These are phyloP conservation scores for Thielaviopsis euricoi DNA, from an alignment of 2,329 filamentous ascomycete genomes.

Conservation along the genomic window DNA sequence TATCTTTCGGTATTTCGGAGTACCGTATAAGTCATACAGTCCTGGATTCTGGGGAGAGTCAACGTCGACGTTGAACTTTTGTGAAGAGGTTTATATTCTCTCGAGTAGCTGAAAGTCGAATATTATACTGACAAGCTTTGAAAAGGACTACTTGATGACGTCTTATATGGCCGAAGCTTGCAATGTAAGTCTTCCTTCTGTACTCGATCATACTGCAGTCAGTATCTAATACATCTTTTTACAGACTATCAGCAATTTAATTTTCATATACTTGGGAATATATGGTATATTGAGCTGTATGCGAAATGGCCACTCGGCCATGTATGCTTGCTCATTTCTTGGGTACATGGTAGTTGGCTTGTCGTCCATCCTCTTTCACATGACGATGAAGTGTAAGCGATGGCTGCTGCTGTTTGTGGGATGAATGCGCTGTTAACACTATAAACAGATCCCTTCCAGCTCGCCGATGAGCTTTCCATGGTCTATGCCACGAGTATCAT, in stretches of 20 bases:
- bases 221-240: background rate
- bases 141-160: constrained; percentile 49
- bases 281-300: constrained; percentile 62
- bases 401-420: background rate
- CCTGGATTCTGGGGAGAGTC: constrained; percentile 50
- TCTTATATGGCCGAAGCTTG: constrained; percentile 62
- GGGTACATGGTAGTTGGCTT: constrained; percentile 38
- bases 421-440: background rate
- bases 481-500: constrained; percentile 42
- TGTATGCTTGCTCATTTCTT: constrained; percentile 51
- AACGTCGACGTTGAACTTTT: constrained; percentile 62
- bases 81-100: constrained; percentile 45
- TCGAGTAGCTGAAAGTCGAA: background rate
- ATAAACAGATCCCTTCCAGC: constrained; percentile 24
- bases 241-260: constrained; percentile 59
- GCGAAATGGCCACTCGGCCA: constrained; percentile 52
- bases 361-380: constrained; percentile 40
- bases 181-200: constrained; percentile 29
- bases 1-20: constrained; percentile 12
- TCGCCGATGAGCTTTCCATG: constrained; percentile 44
- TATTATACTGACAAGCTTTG: background rate
- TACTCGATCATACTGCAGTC: background rate
- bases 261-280: constrained; percentile 64
- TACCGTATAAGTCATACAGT: constrained; percentile 27
- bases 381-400: constrained; percentile 36